Percentiles rank a stretch among this genome's conserved stretches.
These are phyloP conservation scores for Fusarium nisikadoi DNA, from an alignment of 2,329 filamentous ascomycete species.

Conservation along the genomic window DNA sequence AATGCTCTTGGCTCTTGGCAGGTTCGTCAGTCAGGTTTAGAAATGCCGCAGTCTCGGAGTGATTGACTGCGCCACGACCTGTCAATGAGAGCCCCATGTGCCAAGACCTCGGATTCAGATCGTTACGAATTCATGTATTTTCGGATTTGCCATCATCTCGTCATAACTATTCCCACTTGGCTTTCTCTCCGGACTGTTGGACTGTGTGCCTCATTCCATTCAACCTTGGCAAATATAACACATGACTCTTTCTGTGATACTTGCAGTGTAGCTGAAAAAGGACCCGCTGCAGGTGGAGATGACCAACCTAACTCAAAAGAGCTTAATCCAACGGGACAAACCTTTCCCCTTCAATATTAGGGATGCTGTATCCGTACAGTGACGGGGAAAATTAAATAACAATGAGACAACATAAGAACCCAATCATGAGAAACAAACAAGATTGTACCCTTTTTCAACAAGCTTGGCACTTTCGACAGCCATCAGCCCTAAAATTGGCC, in stretches of 20 bases:
- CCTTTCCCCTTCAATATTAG: conserved; percentile 2
- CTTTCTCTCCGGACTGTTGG: not conserved
- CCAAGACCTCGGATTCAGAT: conserved; percentile 13
- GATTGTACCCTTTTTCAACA: not conserved
- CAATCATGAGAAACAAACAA: not conserved
- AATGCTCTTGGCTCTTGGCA: not conserved
- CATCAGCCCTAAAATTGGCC: not conserved
- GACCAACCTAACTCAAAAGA: conserved; percentile 15
- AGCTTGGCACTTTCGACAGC: not conserved
- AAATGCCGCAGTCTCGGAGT: conserved; percentile 16
- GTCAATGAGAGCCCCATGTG: not conserved
- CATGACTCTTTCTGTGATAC: not conserved
- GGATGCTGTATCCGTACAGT: not conserved
- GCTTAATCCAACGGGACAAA: conserved; percentile 19
- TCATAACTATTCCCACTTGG: not conserved
- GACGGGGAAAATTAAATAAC: not conserved
- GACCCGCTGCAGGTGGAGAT: conserved; percentile 3
- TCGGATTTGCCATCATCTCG: conserved; percentile 10
- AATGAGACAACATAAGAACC: not conserved
- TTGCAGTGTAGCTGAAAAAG: conserved; percentile 7
- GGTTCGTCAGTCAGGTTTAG: not conserved
- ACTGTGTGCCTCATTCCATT: not conserved
- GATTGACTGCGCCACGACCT: conserved; percentile 28
- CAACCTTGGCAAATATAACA: not conserved
- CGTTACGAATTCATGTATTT: conserved; percentile 1